Base-by-base conservation (phyloP, 805 yeast genomes). In the Metschnikowia anglica region DNA sequence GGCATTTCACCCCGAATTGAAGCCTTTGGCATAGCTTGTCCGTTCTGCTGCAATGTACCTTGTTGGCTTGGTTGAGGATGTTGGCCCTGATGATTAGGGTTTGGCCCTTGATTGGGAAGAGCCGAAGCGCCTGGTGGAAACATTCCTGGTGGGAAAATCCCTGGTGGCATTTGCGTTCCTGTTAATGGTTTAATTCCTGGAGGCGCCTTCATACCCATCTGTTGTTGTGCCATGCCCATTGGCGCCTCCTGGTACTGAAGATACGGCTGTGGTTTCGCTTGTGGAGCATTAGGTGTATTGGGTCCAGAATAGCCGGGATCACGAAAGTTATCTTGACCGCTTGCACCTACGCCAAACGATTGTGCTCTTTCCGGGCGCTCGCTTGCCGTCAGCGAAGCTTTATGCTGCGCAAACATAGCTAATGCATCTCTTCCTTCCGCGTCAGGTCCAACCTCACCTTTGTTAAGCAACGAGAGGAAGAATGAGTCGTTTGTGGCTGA, bases 401-500 rank as follows among this genome's bases (percentile, higher is more conserved):
- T 29, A 28, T 40, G 39, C 15, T 18, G 24, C 6, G 24, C 23
- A 19, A 30, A 30, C 19, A 20, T 21, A 10, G 30, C 29, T 16
- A 31, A 16, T 5, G 40, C 27, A 9, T 11, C 21, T 3, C 10
- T 20, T 8, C 27, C 34, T 17, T 42, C 41, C 2, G 23, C 9
- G 16, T 13, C 32, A 7, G 38, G 29, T 4, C 26, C 34, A 4
- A 39, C 42, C n/a, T 59, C 54, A 10, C 61, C 55, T 46, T 71
- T 73, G 30, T 68, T 63, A 48, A 77, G 56, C 41, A 77, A 58
- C 4, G 80, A 69, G 61, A 71, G 65, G 52, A 77, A 73, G 47
- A 77, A 77, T 12, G 68, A 56, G 45, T 74, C 78, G 49, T 67
- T 64, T n/a, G 56, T 33, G 3, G 43, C 39, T 4, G 47, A 27